phyloP scores from a whole-genome alignment of 2,329 filamentous ascomycete species.

The Aspergillus chevalieri region DNA sequence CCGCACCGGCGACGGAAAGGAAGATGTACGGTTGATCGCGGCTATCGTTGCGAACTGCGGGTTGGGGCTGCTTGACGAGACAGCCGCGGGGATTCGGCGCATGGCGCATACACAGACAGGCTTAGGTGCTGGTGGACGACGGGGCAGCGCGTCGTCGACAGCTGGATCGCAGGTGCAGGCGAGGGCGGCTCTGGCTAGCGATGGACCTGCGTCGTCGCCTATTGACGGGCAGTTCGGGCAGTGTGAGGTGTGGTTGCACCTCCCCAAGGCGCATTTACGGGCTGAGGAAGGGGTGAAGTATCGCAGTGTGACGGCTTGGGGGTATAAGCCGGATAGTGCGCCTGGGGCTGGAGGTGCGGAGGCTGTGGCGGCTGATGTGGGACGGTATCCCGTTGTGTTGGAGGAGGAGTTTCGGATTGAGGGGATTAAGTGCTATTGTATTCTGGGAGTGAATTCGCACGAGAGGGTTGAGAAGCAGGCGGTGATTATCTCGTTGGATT shows the following conservation, averaged over 20 bases:
- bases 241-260: slow-evolving; percentile 33
- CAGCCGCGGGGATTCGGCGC: slow-evolving; percentile 28
- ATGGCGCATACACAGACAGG: slow-evolving; percentile 24
- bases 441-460: slow-evolving; percentile 49
- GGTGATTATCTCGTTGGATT: slow-evolving; percentile 38
- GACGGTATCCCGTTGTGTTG: slow-evolving; percentile 22
- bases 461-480: slow-evolving; percentile 47
- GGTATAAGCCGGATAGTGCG: slow-evolving; percentile 22
- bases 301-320: slow-evolving; percentile 29
- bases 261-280: slow-evolving; percentile 42
- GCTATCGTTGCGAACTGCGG: slow-evolving; percentile 30
- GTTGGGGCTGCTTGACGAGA: slow-evolving; percentile 31
- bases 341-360: slow-evolving; percentile 7
- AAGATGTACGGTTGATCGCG: slow-evolving; percentile 32
- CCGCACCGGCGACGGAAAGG: slow-evolving; percentile 15
- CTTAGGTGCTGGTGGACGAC: slow-evolving; percentile 14
- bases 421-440: slow-evolving; percentile 39
- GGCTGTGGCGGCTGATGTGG: slow-evolving; percentile 16
- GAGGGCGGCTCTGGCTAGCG: slow-evolving; percentile 3
- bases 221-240: slow-evolving; percentile 27
- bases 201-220: slow-evolving; percentile 6
- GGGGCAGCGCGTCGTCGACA: slow-evolving; percentile 12
- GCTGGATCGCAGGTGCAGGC: slow-evolving; percentile 8
- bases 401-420: slow-evolving; percentile 38
- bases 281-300: slow-evolving; percentile 38